Base-by-base conservation (phyloP, 176 grass and related monocot genomes). In the Oryza australiensis region DNA sequence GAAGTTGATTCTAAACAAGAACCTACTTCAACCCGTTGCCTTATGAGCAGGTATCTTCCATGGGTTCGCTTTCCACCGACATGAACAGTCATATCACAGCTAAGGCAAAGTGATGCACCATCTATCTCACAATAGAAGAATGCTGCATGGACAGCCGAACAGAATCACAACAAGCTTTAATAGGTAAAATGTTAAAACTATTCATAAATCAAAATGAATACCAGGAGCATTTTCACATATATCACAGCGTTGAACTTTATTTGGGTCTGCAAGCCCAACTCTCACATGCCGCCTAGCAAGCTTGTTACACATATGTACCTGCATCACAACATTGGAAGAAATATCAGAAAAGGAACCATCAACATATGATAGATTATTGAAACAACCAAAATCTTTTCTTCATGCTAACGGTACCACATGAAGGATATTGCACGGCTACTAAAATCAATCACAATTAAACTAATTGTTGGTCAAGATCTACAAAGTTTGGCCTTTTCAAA, bases 221-320 rank as follows among this genome's bases (percentile, higher is more conserved):
- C 96, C 96, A 46, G 93, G 89, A 48, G 89, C 90, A 79, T 88
- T 99, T 88, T 99, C 96, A 82, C 93, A 99, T 91, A 99, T 99
- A 88, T 95, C 93, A 88, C 96, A 99, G 18, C 82, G 91, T 28
- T 76, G 87, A 74, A 95, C 89, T 88, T 94, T 94, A 72, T 89
- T 94, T 32, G 96, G 91, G 64, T 93, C 87, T 9, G 93, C 93
- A 91, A 99, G 90, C 18, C 96, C 96, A 88, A 99, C 96, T 91
- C 96, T 94, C 68, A 99, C 91, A 87, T 99, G 96, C 48, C 96
- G 91, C 79, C 84, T 95, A 82, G 96, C 96, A 85, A 99, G 96
- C 82, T 99, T 99, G 85, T 99, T 99, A 76, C 96, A 99, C 96
- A 95, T 95, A 69, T 99, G 96, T 23, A 99, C 96, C 96, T 99